These are phyloP conservation scores for Cicer yamashitae DNA, from an alignment of 306 rosid species.

Conservation along the genomic window DNA sequence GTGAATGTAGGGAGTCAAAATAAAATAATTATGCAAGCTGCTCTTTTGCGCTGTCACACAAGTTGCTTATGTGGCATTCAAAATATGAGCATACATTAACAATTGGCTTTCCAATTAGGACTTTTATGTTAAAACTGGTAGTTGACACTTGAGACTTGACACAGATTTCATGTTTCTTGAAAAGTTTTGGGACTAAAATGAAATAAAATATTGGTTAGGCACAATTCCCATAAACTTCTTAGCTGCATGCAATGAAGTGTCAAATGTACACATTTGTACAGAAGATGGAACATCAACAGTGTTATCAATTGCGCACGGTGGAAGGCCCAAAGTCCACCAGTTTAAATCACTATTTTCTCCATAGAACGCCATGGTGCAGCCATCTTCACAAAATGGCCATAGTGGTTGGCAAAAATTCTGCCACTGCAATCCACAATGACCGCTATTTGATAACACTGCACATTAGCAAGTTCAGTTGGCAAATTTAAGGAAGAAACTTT, in stretches of 20 bases:
- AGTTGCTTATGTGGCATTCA: not conserved
- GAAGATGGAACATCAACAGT: not conserved
- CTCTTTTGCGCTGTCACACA: not conserved
- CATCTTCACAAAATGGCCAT: no score
- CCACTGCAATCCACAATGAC: no score
- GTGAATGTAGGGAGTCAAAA: not conserved
- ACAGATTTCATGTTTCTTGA: not conserved
- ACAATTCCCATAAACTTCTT: not conserved
- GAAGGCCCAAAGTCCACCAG: not conserved
- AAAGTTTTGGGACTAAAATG: not conserved
- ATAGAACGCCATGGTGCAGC: no score
- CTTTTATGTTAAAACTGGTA: not conserved
- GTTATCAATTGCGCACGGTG: not conserved
- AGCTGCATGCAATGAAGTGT: not conserved
- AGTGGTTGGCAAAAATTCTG: no score
- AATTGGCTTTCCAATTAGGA: not conserved
- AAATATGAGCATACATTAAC: not conserved
- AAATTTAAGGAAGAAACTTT: not conserved
- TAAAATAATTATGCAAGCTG: not conserved
- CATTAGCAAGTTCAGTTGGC: not conserved
- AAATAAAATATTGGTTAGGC: not conserved
- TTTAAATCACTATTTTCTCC: not conserved
- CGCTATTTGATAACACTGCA: not conserved
- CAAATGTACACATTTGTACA: not conserved
- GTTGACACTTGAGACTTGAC: not conserved